These are phyloP conservation scores for Blechomonas ayalai DNA, from an alignment of 208 protist genomes.

Conservation along the genomic window DNA sequence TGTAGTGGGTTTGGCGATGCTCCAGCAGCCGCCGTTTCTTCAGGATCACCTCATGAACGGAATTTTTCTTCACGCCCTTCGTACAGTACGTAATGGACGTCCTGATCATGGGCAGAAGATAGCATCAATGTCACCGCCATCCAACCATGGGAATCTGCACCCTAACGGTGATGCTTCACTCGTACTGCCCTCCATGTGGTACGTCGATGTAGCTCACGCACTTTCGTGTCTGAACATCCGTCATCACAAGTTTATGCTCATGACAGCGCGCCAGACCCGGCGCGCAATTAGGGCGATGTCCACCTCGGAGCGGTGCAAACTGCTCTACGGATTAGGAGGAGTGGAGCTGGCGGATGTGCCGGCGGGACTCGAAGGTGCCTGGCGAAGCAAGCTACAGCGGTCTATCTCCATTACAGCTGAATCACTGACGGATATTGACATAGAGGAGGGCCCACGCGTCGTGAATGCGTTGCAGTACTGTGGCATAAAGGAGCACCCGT, in stretches of 20 bases:
- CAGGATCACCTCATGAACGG: slow-evolving; percentile 61
- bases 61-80: slow-evolving; percentile 78
- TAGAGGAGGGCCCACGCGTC: slow-evolving; percentile 62
- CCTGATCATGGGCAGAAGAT: background rate
- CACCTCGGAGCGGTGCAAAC: slow-evolving; percentile 57
- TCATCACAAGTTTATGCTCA: slow-evolving; percentile 76
- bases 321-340: slow-evolving; percentile 71
- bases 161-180: too few species aligned
- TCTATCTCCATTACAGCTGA: slow-evolving; percentile 38
- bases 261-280: slow-evolving; percentile 53
- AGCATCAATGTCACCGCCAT: too few species aligned
- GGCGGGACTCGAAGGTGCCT: slow-evolving; percentile 30
- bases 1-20: slow-evolving; percentile 75
- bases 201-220: slow-evolving; percentile 70
- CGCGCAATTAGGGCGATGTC: slow-evolving; percentile 38
- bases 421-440: slow-evolving; percentile 50
- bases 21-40: slow-evolving; percentile 51
- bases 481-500: slow-evolving; percentile 56
- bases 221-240: slow-evolving; percentile 62
- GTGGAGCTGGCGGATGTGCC: slow-evolving; percentile 28
- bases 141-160: too few species aligned
- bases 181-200: slow-evolving; percentile 63
- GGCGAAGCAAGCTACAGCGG: slow-evolving; percentile 50
- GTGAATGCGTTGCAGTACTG: slow-evolving; percentile 71
- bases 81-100: slow-evolving; percentile 12